Conservation (phyloP, 1,284 basidiomycete species). For the Hemileccinum hortonii region DNA sequence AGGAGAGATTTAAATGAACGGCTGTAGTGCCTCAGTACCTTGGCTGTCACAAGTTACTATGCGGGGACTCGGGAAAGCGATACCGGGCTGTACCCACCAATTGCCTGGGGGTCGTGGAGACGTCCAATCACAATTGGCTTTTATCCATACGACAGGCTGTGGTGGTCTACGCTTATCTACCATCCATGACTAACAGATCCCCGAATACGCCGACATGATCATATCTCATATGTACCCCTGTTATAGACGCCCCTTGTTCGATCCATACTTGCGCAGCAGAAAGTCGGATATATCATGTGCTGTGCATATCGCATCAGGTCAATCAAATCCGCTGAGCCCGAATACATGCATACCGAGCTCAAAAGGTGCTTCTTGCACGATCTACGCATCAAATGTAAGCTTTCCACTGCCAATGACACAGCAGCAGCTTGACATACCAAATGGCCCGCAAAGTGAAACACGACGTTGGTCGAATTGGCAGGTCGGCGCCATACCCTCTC, state of each 20-base stretch:
- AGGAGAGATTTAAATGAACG: too few relatives aligned
- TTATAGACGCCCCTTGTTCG: slow-evolving; percentile 12
- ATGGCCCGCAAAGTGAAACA: slow-evolving; percentile 58
- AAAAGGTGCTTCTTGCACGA: slow-evolving; percentile 46
- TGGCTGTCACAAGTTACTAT: neutral
- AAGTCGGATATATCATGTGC: slow-evolving; percentile 30
- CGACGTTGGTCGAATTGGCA: slow-evolving; percentile 56
- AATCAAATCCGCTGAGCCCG: neutral
- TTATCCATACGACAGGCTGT: neutral
- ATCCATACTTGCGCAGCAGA: slow-evolving; percentile 14
- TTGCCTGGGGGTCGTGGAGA: too few relatives aligned
- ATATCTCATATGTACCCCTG: too few relatives aligned
- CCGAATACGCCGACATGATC: too few relatives aligned
- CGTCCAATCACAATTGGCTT: too few relatives aligned
- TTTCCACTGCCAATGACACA: neutral
- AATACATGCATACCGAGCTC: slow-evolving; percentile 37
- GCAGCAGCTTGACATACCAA: slow-evolving; percentile 42
- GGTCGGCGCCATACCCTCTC: slow-evolving; percentile 51
- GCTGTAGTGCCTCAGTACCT: too few relatives aligned
- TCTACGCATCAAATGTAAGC: slow-evolving; percentile 28
- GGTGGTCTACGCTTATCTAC: neutral
- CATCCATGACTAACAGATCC: neutral
- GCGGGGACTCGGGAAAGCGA: slow-evolving; percentile 1
- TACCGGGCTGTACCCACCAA: neutral
- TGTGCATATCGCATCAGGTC: slow-evolving; percentile 3